Evolutionary conservation across 1,284 basidiomycete species (phyloP).

Genomic region (Tremellales sp.): DNA sequence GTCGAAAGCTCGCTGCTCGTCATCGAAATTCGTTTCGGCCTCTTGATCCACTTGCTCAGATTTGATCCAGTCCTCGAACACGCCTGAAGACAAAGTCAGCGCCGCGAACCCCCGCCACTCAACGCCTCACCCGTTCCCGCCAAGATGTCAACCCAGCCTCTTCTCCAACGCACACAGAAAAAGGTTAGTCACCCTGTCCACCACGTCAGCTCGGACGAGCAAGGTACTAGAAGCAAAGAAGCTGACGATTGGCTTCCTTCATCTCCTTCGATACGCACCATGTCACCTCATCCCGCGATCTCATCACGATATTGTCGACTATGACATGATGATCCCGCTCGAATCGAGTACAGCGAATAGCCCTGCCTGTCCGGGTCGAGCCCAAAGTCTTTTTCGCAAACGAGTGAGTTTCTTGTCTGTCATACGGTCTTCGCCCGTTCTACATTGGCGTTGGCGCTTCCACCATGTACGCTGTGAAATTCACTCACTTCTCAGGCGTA

Average conservation of each 20-base stretch:
- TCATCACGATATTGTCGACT: not conserved
- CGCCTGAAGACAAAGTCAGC: no score
- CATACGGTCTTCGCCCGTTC: not conserved
- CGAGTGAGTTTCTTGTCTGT: constrained; percentile 55
- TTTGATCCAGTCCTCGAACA: no score
- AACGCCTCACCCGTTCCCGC: no score
- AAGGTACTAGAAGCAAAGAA: no score
- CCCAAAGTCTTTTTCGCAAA: constrained; percentile 90
- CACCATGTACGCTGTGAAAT: no score
- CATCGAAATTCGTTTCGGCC: no score
- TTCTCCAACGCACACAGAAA: constrained; percentile 90
- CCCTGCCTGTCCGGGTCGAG: constrained; percentile 87
- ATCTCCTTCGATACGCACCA: no score
- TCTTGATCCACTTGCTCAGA: no score
- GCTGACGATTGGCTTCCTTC: not conserved
- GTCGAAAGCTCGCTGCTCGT: no score
- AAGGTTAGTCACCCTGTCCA: constrained; percentile 56
- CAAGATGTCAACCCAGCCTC: constrained; percentile 91
- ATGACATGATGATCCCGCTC: no score
- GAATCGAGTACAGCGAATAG: constrained; percentile 79
- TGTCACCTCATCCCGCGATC: not conserved
- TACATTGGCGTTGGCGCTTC: no score
- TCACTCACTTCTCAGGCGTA: constrained; percentile 48
- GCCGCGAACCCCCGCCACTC: no score
- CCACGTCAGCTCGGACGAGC: not conserved